Conservation (phyloP, 257 asterid genomes). For the Leptodermis oblonga region DNA sequence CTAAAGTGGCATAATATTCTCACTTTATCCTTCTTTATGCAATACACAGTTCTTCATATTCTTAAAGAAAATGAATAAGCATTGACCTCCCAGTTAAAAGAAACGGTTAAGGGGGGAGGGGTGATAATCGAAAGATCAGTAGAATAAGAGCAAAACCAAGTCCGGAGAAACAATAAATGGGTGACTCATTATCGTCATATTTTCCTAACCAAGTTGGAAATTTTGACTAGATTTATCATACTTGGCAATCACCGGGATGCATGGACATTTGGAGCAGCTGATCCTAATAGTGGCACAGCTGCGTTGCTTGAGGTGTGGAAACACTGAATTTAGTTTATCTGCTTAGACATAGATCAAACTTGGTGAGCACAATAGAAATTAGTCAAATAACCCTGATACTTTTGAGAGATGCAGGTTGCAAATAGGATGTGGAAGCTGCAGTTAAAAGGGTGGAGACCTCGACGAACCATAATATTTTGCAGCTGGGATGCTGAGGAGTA, state of each 20-base stretch:
- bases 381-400: constrained; percentile 16
- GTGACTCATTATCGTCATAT: background rate
- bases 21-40: background rate
- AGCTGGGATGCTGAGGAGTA: constrained; percentile 95
- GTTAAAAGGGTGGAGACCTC: constrained; percentile 51
- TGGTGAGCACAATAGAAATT: background rate
- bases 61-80: background rate
- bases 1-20: background rate
- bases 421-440: constrained; percentile 50
- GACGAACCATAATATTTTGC: constrained; percentile 73
- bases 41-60: background rate
- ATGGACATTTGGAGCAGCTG: constrained; percentile 94
- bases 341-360: background rate
- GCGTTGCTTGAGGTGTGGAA: constrained; percentile 67
- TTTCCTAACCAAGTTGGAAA: constrained; percentile 17
- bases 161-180: background rate
- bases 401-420: constrained; percentile 48
- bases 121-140: background rate
- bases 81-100: background rate
- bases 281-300: constrained; percentile 91
- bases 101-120: too few relatives aligned
- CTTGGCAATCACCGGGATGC: constrained; percentile 94
- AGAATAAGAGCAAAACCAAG: background rate
- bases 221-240: constrained; percentile 52
- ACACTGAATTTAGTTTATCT: background rate